Percentiles rank a stretch among this genome's conserved stretches.
These are phyloP conservation scores for Colletotrichum musae DNA, from an alignment of 2,329 filamentous ascomycete genomes.

Conservation along the genomic window DNA sequence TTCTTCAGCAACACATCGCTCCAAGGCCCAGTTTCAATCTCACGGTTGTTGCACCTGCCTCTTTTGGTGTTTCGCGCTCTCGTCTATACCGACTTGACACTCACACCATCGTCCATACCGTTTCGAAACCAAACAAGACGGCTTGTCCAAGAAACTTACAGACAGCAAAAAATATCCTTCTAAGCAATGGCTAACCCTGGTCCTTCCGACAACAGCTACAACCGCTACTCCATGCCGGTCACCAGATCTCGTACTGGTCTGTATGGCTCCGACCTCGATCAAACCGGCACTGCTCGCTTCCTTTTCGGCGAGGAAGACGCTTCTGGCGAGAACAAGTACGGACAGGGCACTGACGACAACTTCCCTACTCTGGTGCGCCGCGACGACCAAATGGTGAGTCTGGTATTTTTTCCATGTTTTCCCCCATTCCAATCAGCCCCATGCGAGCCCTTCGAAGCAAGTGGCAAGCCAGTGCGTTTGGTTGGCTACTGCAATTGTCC, in stretches of 20 bases:
- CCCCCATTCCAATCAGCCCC: not conserved
- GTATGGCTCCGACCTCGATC: conserved; percentile 80
- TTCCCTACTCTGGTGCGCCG: conserved; percentile 88
- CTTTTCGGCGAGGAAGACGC: conserved; percentile 85
- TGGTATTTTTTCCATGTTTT: conserved; percentile 3
- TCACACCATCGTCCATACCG: not conserved
- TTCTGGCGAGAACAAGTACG: conserved; percentile 77
- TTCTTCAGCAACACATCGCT: not conserved
- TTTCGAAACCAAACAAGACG: conserved; percentile 17
- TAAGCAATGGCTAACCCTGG: conserved; percentile 38
- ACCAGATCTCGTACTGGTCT: conserved; percentile 78
- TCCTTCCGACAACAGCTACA: conserved; percentile 69
- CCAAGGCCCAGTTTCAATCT: not conserved
- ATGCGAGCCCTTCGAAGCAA: conserved; percentile 1
- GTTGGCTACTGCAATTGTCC: not conserved
- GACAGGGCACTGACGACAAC: conserved; percentile 83
- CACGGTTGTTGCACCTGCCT: not conserved
- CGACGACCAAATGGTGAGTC: conserved; percentile 69
- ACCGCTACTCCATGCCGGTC: conserved; percentile 95
- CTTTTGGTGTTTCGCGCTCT: not conserved
- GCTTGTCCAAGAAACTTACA: conserved; percentile 30
- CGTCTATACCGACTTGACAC: not conserved
- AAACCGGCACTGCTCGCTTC: conserved; percentile 88
- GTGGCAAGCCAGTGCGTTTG: conserved; percentile 19
- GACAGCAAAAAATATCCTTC: conserved; percentile 3